Conservation (phyloP, 164 flowering plant species). For the Chimonanthus praecox region DNA sequence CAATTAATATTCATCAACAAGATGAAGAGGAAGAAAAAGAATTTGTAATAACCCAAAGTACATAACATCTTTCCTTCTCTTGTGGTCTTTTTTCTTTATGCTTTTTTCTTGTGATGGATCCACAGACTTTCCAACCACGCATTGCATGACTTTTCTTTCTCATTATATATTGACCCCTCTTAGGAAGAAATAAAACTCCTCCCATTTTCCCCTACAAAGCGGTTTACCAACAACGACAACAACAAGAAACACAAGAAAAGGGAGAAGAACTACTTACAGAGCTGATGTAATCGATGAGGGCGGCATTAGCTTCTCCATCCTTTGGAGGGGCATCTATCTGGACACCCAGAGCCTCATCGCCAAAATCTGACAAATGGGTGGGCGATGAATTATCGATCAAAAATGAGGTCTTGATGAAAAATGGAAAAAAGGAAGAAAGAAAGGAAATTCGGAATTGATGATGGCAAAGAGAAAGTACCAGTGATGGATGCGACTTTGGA, state of each 20-base stretch:
- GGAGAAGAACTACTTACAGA: slow-evolving; percentile 37
- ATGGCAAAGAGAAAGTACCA: slow-evolving; percentile 32
- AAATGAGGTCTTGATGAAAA: not conserved
- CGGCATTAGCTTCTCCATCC: slow-evolving; percentile 95
- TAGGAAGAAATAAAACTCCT: not conserved
- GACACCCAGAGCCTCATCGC: slow-evolving; percentile 80
- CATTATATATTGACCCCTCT: not conserved
- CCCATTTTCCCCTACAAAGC: not conserved
- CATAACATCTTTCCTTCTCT: too few relatives aligned
- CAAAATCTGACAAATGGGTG: slow-evolving; percentile 38
- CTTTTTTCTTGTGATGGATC: too few relatives aligned
- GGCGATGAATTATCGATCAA: not conserved
- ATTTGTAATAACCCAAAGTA: too few relatives aligned
- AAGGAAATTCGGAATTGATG: not conserved
- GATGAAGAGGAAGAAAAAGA: too few relatives aligned
- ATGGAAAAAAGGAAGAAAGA: not conserved
- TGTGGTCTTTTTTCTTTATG: too few relatives aligned
- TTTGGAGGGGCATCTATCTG: slow-evolving; percentile 93
- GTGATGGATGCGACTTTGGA: slow-evolving; percentile 79
- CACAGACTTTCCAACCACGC: too few relatives aligned
- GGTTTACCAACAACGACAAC: not conserved
- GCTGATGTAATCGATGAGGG: slow-evolving; percentile 82
- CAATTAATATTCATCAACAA: too few relatives aligned
- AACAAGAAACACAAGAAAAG: not conserved
- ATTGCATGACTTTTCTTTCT: not conserved